Evolutionary conservation across 2,329 filamentous ascomycete genomes (phyloP).

Genomic region (Biscogniauxia sp.): DNA sequence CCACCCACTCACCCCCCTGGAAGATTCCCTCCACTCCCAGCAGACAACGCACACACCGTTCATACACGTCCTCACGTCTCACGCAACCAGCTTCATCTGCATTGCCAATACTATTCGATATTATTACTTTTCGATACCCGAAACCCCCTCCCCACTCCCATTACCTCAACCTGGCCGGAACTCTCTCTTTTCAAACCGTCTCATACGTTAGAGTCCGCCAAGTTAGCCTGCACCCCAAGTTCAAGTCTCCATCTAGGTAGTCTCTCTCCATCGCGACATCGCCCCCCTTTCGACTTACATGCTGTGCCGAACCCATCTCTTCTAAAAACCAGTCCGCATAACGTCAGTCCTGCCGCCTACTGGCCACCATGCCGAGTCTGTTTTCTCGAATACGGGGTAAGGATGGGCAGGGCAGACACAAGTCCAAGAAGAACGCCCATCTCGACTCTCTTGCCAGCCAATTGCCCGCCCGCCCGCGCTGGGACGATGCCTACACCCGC

Average conservation of each 20-base stretch:
- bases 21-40: constrained; percentile 11
- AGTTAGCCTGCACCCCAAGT: constrained; percentile 13
- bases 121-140: constrained; percentile 29
- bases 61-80: constrained; percentile 12
- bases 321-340: constrained; percentile 1
- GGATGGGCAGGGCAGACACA: constrained; percentile 58
- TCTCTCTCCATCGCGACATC: constrained; percentile 9
- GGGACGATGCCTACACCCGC: constrained; percentile 85
- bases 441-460: constrained; percentile 49
- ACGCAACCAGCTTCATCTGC: constrained; percentile 23
- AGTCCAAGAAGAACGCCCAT: constrained; percentile 63
- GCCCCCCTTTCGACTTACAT: constrained; percentile 13
- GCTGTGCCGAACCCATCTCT: constrained; percentile 9
- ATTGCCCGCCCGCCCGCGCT: constrained; percentile 68
- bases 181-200: constrained; percentile 18
- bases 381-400: constrained; percentile 71
- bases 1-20: not conserved
- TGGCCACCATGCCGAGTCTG: constrained; percentile 52
- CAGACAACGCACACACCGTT: constrained; percentile 16
- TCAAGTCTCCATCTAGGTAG: constrained; percentile 8
- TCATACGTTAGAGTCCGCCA: constrained; percentile 18
- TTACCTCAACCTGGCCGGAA: constrained; percentile 21
- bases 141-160: constrained; percentile 21
- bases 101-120: constrained; percentile 26
- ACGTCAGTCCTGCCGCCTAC: constrained; percentile 9